Conservation (phyloP, 1,284 basidiomycete genomes). For the Athelia sp. region DNA sequence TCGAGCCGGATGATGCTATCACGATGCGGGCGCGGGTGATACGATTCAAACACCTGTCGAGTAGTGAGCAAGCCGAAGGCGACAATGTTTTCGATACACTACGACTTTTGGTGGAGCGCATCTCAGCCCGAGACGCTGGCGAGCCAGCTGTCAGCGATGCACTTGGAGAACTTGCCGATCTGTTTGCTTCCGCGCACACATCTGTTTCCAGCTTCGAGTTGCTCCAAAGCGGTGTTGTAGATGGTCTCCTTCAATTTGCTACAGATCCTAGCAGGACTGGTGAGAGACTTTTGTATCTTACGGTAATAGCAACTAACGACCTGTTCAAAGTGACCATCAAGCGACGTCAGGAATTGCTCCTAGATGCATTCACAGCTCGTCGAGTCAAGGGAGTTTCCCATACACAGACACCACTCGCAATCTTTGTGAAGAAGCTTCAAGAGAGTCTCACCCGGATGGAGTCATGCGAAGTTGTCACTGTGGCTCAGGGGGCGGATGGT, state of each 20-base stretch:
- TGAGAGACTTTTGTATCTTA: conserved; percentile 25
- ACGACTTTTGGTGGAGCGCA: conserved; percentile 57
- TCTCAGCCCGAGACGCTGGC: conserved; percentile 50
- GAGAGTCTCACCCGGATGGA: conserved; percentile 92
- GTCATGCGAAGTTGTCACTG: conserved; percentile 89
- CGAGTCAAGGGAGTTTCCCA: conserved; percentile 36
- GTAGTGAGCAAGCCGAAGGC: conserved; percentile 53
- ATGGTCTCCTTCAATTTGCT: conserved; percentile 80
- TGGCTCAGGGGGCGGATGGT: conserved; percentile 76
- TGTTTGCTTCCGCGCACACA: conserved; percentile 74
- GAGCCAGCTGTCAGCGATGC: conserved; percentile 64
- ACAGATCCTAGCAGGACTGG: conserved; percentile 59
- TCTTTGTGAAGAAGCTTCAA: conserved; percentile 92
- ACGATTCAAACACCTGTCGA: conserved; percentile 69
- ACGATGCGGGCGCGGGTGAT: conserved; percentile 86
- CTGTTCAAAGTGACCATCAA: conserved; percentile 43
- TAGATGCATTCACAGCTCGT: conserved; percentile 67
- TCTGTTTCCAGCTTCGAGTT: conserved; percentile 96
- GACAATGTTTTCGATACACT: conserved; percentile 65
- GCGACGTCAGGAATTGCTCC: conserved; percentile 67
- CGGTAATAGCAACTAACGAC: conserved; percentile 6
- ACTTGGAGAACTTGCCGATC: conserved; percentile 67
- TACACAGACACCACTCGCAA: conserved; percentile 61
- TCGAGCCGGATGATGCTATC: conserved; percentile 85
- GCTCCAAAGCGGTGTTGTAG: conserved; percentile 89